Conservation (phyloP, 306 rosid species). For the Trifolium dubium region DNA sequence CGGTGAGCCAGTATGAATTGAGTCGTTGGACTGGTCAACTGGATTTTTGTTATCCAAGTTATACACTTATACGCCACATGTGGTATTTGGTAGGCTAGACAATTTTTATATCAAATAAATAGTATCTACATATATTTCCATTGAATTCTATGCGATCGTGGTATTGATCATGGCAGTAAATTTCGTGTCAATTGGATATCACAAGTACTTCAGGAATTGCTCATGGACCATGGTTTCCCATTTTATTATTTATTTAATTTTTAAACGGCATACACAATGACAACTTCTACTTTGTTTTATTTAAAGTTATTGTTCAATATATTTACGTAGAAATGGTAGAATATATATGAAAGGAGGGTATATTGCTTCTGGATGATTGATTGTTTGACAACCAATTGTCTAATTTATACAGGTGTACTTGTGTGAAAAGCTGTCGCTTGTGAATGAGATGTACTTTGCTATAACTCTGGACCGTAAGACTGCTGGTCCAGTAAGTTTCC, state of each 20-base stretch:
- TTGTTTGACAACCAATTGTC: slow-evolving; percentile 35
- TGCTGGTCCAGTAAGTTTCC: slow-evolving; percentile 91
- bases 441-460: slow-evolving; percentile 98
- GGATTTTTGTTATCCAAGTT: background rate
- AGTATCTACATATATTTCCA: background rate
- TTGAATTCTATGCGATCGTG: slow-evolving; percentile 13
- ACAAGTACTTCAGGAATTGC: slow-evolving; percentile 16
- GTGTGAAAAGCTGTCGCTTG: slow-evolving; percentile 86
- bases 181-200: slow-evolving; percentile 26
- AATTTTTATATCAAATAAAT: slow-evolving; percentile 6
- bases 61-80: no score
- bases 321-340: background rate
- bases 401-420: slow-evolving; percentile 73
- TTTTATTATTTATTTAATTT: background rate
- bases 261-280: background rate
- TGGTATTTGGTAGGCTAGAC: no score
- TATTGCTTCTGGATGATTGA: slow-evolving; percentile 7
- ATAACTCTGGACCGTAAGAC: slow-evolving; percentile 89
- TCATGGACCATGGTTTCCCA: background rate
- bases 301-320: slow-evolving; percentile 24
- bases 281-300: slow-evolving; percentile 19
- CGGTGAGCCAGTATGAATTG: slow-evolving; percentile 12
- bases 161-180: slow-evolving; percentile 25
- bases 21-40: slow-evolving; percentile 26
- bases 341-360: slow-evolving; percentile 9